phyloP scores from a whole-genome alignment of 2,329 filamentous ascomycete species.

The Botryosphaeria dothidea region DNA sequence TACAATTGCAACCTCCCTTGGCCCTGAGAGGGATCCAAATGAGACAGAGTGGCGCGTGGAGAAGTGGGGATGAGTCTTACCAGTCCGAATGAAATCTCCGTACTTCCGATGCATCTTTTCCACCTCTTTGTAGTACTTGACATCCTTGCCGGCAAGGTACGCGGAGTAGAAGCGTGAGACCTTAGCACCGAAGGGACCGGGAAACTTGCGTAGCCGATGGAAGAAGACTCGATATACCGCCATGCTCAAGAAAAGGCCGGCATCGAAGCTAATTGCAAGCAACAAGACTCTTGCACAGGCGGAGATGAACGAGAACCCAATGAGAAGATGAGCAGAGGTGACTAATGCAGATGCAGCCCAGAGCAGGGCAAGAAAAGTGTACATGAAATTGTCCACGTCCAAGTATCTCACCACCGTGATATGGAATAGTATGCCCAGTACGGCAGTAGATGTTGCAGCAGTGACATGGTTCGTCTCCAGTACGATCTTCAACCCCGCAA shows the following conservation, averaged over 20 bases:
- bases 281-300: neutral
- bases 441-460: neutral
- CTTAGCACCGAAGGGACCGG: conserved; percentile 36
- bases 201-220: conserved; percentile 35
- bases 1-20: conserved; percentile 18
- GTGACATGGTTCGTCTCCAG: too few relatives aligned
- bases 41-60: too few relatives aligned
- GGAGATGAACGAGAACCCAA: neutral
- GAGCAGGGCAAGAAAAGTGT: conserved; percentile 51
- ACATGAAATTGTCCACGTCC: conserved; percentile 54
- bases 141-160: conserved; percentile 22
- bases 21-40: too few relatives aligned
- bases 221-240: conserved; percentile 32
- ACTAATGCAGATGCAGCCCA: neutral
- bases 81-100: neutral
- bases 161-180: conserved; percentile 32
- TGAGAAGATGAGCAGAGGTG: neutral
- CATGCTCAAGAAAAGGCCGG: neutral
- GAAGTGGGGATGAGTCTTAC: neutral
- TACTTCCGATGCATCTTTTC: neutral
- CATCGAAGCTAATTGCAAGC: neutral
- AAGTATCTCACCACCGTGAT: neutral
- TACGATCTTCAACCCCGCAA: too few relatives aligned
- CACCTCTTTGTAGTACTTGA: neutral
- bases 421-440: neutral